phyloP scores from a whole-genome alignment of 2,329 filamentous ascomycete genomes.

The Fonsecaea erecta region DNA sequence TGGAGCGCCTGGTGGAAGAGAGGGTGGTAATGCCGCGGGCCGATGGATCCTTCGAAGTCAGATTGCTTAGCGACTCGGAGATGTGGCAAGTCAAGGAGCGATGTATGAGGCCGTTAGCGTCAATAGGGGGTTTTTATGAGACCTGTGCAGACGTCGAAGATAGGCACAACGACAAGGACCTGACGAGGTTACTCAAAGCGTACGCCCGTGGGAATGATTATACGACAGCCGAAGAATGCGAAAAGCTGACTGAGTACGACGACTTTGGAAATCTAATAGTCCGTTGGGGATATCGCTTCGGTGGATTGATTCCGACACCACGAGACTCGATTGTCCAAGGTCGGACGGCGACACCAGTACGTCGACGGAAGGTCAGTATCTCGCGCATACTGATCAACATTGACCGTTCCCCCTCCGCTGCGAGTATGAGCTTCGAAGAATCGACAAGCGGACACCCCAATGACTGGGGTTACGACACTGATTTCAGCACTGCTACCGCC shows the following conservation, averaged over 20 bases:
- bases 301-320: not conserved
- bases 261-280: constrained; percentile 11
- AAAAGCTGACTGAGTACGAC: constrained; percentile 10
- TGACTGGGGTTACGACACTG: constrained; percentile 16
- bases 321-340: not conserved
- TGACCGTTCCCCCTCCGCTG: constrained; percentile 25
- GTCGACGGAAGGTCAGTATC: constrained; percentile 32
- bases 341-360: constrained; percentile 10
- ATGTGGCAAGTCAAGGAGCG: constrained; percentile 9
- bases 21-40: not conserved
- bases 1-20: constrained; percentile 17
- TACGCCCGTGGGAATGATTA: constrained; percentile 20
- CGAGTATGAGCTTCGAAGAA: constrained; percentile 18
- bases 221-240: constrained; percentile 18
- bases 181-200: constrained; percentile 8
- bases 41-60: constrained; percentile 6
- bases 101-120: constrained; percentile 17
- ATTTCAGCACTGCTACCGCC: constrained; percentile 11
- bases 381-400: constrained; percentile 29
- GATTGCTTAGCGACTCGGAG: constrained; percentile 5
- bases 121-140: constrained; percentile 18
- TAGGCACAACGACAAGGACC: not conserved
- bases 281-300: constrained; percentile 20
- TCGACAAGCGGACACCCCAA: not conserved
- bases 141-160: not conserved